phyloP scores from a whole-genome alignment of 345 rosid genomes.

The Sisymbrium altissimum region DNA sequence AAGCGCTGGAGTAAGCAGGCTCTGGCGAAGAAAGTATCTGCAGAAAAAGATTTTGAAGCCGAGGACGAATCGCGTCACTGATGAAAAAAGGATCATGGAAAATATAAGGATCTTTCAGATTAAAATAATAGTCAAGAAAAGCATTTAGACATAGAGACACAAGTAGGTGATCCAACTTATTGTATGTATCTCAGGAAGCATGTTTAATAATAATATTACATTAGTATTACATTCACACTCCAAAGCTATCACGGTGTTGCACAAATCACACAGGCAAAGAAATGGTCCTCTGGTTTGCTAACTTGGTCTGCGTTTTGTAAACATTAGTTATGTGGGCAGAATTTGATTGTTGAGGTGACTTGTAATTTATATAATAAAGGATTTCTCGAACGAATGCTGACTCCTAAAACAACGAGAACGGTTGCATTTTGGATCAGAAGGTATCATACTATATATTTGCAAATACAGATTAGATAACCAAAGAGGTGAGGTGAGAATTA shows the following conservation, averaged over 20 bases:
- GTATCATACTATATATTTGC: no score
- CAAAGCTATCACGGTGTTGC: background rate
- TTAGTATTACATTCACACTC: background rate
- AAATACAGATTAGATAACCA: no score
- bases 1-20: slow-evolving; percentile 78
- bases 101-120: background rate
- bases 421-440: no score
- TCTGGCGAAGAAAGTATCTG: slow-evolving; percentile 43
- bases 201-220: slow-evolving; percentile 21
- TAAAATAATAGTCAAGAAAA: background rate
- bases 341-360: no score
- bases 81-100: slow-evolving; percentile 1
- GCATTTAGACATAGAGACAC: slow-evolving; percentile 1
- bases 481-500: no score
- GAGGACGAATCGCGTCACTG: slow-evolving; percentile 40
- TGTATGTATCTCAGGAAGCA: slow-evolving; percentile 24
- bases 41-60: slow-evolving; percentile 39
- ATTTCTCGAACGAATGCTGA: no score
- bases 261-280: slow-evolving; percentile 41
- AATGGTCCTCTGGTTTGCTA: slow-evolving; percentile 57
- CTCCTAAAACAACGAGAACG: no score
- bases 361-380: no score
- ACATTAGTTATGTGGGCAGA: no score
- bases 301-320: no score
- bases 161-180: background rate